Base-by-base conservation (phyloP, 345 rosid genomes). In the Cardamine occulta region DNA sequence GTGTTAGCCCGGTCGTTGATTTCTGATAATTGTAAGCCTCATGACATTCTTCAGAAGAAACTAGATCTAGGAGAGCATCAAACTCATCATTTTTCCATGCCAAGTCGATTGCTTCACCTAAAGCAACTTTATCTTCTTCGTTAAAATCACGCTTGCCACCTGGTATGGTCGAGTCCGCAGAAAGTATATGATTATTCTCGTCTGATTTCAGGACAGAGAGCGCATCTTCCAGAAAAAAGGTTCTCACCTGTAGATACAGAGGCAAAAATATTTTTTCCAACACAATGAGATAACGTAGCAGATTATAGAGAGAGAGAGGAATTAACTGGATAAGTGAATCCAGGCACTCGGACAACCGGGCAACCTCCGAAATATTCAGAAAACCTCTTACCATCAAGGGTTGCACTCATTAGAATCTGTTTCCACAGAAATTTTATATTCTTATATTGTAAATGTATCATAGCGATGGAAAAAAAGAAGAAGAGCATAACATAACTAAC, bases 321-420 rank as follows among this genome's bases (percentile, higher is more conserved):
- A 72, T 29, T 85, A 86, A 94, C 99, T 74, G 97, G 93, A 84
- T 85, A 82, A 54, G 97, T 90, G 92, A 92, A 92, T 51, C 97
- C 99, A 26, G 96, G 99, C 70, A 95, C 96, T 29, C 78, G 77
- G 69, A 95, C 88, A 70, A 95, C 73, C 15, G 97, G 97, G 83
- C 97, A 95, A 79, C 97, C 96, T 40, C 96, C 99, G 77, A 95
- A 95, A 87, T 95, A 95, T 69, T 81, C 86, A 0, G 97, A 88
- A 85, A 95, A 92, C 75, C 93, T 83, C 75, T 85, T 97, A 60
- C 96, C 88, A 80, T 95, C 96, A 29, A 95, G 86, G 31, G 99
- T 95, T 35, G 99, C 99, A 85, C 99, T 95, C 99, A 95, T 95
- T 73, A 95, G 73, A 81, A 95, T 82, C 99, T 92, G 68, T 59